Conservation (phyloP, 2,329 filamentous ascomycete genomes). For the Cephalotrichum gorgonifer region DNA sequence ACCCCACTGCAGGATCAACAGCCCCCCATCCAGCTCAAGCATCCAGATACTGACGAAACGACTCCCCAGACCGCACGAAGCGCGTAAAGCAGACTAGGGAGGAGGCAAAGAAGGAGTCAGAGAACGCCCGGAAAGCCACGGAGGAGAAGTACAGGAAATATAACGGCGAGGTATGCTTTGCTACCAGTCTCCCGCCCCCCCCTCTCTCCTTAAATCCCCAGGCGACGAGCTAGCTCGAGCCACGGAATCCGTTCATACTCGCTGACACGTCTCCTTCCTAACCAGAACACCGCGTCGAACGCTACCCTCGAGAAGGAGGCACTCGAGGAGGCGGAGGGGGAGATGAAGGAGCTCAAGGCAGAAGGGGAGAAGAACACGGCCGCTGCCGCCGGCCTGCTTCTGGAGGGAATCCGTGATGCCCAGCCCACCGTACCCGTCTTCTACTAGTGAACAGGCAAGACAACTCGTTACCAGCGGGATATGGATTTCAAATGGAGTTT, state of each 20-base stretch:
- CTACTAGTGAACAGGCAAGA: not conserved
- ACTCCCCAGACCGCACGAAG: constrained; percentile 61
- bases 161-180: constrained; percentile 52
- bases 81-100: constrained; percentile 91
- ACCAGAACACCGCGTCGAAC: constrained; percentile 85
- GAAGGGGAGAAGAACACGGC: constrained; percentile 71
- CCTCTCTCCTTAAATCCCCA: not conserved
- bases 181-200: not conserved
- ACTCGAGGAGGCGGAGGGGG: constrained; percentile 66
- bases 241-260: not conserved
- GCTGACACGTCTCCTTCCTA: not conserved
- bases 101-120: constrained; percentile 96
- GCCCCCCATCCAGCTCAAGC: constrained; percentile 2
- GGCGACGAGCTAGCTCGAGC: not conserved
- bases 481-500: too few relatives aligned
- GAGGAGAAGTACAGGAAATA: constrained; percentile 94
- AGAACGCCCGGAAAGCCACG: constrained; percentile 80
- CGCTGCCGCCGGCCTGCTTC: constrained; percentile 72
- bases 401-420: constrained; percentile 76
- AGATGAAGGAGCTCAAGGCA: constrained; percentile 73
- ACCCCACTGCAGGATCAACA: constrained; percentile 1
- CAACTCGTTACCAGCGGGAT: too few relatives aligned
- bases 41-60: constrained; percentile 1
- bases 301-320: constrained; percentile 66
- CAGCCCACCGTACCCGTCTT: constrained; percentile 49